Base-by-base conservation (phyloP, 495 filamentous ascomycete species). In the Chlorociboria aeruginascens region DNA sequence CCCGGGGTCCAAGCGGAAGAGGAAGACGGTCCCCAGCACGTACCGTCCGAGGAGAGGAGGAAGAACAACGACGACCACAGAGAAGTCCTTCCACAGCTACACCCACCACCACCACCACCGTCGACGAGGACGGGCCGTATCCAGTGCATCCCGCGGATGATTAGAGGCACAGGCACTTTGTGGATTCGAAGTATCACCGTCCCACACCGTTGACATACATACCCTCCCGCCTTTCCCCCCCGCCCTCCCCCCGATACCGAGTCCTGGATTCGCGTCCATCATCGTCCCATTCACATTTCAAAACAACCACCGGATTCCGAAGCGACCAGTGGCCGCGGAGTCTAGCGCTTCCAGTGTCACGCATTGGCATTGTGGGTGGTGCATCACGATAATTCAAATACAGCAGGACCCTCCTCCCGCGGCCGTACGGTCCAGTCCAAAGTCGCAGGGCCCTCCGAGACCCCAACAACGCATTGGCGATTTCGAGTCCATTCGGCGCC, bases 391-490 rank as follows among this genome's bases (percentile, higher is more conserved):
- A 48, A 48, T 48, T 6, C 20, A 8, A 8, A 17, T 31, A 12
- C 32, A 30, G 28, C 45, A 40, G 13, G n/a, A n/a, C n/a, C n/a
- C n/a, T 13, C 7, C 29, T 17, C 16, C 48, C 46, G 32, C 20
- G 9, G 39, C 20, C 20, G 20, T 25, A 25, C 20, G n/a, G n/a
- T n/a, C n/a, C n/a, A n/a, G n/a, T n/a, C n/a, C n/a, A 25, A 25
- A 25, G 20, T 25, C 20, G 20, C 20, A 25, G 20, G 20, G 20
- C 1, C 51, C 45, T 57, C 55, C 55, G 55, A 57, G 55, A 57
- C 55, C 36, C 13, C 3, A n/a, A 17, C 41, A 45, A 54, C 55
- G 55, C 55, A 54, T 54, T 48, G 55, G 55, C 55, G 7, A 38
- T 54, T 54, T 51, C 36, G 34, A 41, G 48, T 45, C 32, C 14